Evolutionary conservation across 257 asterid species (phyloP).

Genomic region (Coffea canephora): DNA sequence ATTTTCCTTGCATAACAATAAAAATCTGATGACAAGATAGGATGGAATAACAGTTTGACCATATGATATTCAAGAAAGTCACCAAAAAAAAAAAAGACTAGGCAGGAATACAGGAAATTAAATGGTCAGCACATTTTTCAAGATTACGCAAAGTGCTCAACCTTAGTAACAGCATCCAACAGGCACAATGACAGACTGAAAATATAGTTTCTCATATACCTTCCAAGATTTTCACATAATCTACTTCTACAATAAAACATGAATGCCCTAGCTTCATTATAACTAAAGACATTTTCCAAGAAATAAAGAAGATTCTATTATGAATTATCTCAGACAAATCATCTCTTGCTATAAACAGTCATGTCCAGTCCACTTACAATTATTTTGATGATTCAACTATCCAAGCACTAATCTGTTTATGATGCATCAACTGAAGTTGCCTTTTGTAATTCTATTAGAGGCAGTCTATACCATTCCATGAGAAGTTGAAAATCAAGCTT

Average conservation of each 20-base stretch:
- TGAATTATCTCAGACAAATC: background rate
- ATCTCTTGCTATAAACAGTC: background rate
- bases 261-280: too few relatives aligned
- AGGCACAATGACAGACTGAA: background rate
- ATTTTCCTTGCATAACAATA: background rate
- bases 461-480: background rate
- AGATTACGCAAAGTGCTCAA: slow-evolving; percentile 1
- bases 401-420: background rate
- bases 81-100: background rate
- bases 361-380: background rate
- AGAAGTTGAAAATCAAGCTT: background rate
- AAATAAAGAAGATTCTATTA: background rate
- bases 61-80: background rate
- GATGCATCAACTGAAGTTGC: background rate
- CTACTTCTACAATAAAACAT: too few relatives aligned
- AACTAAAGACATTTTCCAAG: background rate
- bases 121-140: background rate
- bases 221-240: background rate
- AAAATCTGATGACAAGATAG: background rate
- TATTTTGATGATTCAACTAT: background rate
- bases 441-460: background rate
- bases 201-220: background rate
- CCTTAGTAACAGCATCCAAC: background rate
- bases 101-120: too few relatives aligned
- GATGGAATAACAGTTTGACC: background rate